Evolutionary conservation across 169 alveolate genomes (phyloP).

Genomic region (Plasmodium vivax): DNA sequence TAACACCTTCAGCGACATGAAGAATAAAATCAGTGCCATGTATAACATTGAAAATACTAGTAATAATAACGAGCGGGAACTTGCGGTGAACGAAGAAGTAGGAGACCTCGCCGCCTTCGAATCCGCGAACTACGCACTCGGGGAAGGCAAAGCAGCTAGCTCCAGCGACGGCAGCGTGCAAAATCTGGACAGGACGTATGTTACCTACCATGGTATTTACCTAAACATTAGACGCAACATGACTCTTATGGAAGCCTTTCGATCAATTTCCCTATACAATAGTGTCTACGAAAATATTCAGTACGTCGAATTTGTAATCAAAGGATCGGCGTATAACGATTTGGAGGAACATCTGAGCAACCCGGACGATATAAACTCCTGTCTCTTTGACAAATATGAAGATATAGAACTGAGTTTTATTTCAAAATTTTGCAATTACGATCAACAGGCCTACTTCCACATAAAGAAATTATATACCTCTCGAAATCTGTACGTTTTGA

Average conservation of each 20-base stretch:
- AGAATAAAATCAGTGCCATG: constrained; percentile 6
- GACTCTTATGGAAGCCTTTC: constrained; percentile 18
- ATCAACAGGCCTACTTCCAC: constrained; percentile 20
- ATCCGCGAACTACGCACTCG: not conserved
- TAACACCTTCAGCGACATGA: constrained; percentile 25
- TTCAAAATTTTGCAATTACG: constrained; percentile 40
- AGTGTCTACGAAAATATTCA: not conserved
- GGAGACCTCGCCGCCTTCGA: not conserved
- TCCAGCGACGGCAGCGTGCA: not conserved
- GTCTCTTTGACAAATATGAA: constrained; percentile 32
- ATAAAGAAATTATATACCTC: constrained; percentile 33
- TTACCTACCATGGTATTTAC: constrained; percentile 27
- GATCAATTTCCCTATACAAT: not conserved
- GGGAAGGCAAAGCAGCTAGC: not conserved
- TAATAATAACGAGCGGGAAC: not conserved
- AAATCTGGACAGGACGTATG: not conserved
- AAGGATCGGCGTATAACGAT: constrained; percentile 7
- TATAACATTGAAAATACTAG: constrained; percentile 10
- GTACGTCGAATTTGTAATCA: constrained; percentile 53
- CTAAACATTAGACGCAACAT: constrained; percentile 6
- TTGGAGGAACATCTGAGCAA: constrained; percentile 52
- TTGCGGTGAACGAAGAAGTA: constrained; percentile 1
- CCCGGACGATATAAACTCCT: not conserved
- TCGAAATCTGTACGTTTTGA: not conserved
- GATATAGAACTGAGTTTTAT: constrained; percentile 2